These are phyloP conservation scores for Acacia acuminata DNA, from an alignment of 306 rosid species.

Conservation along the genomic window DNA sequence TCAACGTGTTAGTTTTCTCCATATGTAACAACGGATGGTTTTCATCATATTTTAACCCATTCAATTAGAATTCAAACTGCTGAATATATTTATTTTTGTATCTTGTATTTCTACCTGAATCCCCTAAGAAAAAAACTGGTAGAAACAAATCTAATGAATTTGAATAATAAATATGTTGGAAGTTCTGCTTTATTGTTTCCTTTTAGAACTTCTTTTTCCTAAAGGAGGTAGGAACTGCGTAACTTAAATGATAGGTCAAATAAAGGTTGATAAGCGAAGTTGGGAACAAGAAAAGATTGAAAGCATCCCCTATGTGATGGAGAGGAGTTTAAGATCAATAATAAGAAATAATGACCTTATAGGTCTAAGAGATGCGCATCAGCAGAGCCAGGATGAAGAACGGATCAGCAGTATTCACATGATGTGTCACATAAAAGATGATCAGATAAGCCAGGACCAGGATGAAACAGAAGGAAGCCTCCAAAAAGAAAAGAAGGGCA, in stretches of 20 bases:
- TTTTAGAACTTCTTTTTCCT: background rate
- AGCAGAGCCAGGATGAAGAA: conserved; percentile 9
- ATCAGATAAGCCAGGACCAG: conserved; percentile 27
- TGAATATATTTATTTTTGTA: background rate
- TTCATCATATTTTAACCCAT: background rate
- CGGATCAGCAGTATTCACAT: background rate
- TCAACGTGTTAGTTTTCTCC: conserved; percentile 21
- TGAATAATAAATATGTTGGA: background rate
- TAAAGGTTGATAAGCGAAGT: conserved; percentile 1
- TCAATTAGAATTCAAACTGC: background rate
- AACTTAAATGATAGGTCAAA: conserved; percentile 28
- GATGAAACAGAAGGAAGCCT: conserved; percentile 7
- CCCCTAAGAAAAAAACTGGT: conserved; percentile 13
- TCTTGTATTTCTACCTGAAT: background rate
- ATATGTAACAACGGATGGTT: background rate
- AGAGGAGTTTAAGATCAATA: background rate
- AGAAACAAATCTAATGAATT: conserved; percentile 1
- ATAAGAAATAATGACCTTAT: background rate
- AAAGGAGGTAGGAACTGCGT: background rate
- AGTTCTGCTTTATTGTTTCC: conserved; percentile 7
- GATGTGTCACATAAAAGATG: background rate
- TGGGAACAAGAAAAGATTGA: conserved; percentile 19
- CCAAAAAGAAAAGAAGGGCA: conserved; percentile 12
- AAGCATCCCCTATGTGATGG: conserved; percentile 29
- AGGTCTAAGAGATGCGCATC: background rate